Evolutionary conservation across 306 rosid species (phyloP).

Genomic region (Citrullus amarus): DNA sequence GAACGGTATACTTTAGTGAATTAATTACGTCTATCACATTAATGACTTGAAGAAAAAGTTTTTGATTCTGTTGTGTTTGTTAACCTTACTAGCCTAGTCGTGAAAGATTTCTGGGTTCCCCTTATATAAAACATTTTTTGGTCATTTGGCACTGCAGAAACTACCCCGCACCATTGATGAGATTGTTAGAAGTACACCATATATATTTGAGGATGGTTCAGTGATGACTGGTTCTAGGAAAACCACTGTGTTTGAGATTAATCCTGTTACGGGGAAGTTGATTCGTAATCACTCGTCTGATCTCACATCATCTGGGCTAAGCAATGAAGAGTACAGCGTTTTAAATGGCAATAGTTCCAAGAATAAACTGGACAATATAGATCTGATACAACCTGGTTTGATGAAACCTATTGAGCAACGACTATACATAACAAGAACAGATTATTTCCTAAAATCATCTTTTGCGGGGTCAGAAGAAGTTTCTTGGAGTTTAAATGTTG

Average conservation of each 20-base stretch:
- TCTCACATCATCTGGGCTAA: conserved; percentile 21
- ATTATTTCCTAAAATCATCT: conserved; percentile 42
- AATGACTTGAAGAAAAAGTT: background rate
- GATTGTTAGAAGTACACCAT: conserved; percentile 42
- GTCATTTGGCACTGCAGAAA: conserved; percentile 38
- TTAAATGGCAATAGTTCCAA: background rate
- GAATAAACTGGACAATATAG: conserved; percentile 11
- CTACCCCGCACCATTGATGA: conserved; percentile 41
- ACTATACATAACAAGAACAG: conserved; percentile 52
- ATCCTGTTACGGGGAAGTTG: conserved; percentile 46
- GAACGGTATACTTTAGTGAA: conserved; percentile 33
- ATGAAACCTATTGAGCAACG: conserved; percentile 22
- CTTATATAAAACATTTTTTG: background rate
- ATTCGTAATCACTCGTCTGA: conserved; percentile 24
- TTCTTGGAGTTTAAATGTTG: conserved; percentile 52
- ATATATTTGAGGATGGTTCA: conserved; percentile 47
- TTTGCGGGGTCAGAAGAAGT: conserved; percentile 31
- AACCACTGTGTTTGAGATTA: conserved; percentile 51
- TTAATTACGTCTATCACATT: background rate
- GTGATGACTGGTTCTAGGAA: conserved; percentile 61
- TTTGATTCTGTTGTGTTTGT: background rate
- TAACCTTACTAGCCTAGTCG: background rate
- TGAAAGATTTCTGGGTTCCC: background rate
- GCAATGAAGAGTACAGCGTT: conserved; percentile 18
- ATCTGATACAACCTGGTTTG: conserved; percentile 23